These are phyloP conservation scores for Colletotrichum tabaci DNA, from an alignment of 2,329 filamentous ascomycete genomes.

Conservation along the genomic window DNA sequence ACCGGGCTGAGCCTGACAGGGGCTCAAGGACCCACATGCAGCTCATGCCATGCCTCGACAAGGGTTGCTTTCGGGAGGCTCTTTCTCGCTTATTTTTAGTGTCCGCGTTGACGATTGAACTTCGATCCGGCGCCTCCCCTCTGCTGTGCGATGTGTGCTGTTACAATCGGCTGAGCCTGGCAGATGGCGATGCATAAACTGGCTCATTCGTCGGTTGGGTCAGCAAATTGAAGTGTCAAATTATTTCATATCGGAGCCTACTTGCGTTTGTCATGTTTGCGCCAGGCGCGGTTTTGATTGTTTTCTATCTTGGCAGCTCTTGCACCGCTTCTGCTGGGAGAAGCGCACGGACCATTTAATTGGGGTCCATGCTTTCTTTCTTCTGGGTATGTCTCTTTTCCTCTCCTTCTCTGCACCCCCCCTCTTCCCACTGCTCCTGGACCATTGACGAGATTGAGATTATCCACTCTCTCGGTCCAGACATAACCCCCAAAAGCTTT, in stretches of 20 bases:
- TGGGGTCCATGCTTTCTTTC: conserved; percentile 5
- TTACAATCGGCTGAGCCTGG: not conserved
- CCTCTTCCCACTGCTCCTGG: not conserved
- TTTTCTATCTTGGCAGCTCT: conserved; percentile 12
- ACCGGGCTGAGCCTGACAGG: conserved; percentile 13
- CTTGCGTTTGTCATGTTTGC: not conserved
- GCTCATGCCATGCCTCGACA: conserved; percentile 43
- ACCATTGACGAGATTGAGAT: not conserved
- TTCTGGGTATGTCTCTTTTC: conserved; percentile 2
- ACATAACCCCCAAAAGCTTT: not conserved
- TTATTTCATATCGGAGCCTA: not conserved
- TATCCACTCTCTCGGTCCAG: not conserved
- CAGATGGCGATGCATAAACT: too few relatives aligned
- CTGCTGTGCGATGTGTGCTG: conserved; percentile 43
- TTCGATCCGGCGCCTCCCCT: conserved; percentile 44
- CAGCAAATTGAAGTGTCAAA: not conserved
- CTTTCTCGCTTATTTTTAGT: conserved; percentile 46
- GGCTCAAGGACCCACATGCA: conserved; percentile 33
- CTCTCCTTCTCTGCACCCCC: too few relatives aligned
- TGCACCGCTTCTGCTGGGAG: not conserved
- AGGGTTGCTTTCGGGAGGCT: conserved; percentile 43
- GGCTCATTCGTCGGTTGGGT: not conserved
- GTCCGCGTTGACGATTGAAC: conserved; percentile 40
- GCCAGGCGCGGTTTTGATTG: conserved; percentile 10
- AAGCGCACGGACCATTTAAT: conserved; percentile 6